A percentile compares a stretch with the other conserved stretches of the same genome.
Evolutionary conservation across 345 rosid genomes (phyloP).

Genomic region (Pugionium cornutum): DNA sequence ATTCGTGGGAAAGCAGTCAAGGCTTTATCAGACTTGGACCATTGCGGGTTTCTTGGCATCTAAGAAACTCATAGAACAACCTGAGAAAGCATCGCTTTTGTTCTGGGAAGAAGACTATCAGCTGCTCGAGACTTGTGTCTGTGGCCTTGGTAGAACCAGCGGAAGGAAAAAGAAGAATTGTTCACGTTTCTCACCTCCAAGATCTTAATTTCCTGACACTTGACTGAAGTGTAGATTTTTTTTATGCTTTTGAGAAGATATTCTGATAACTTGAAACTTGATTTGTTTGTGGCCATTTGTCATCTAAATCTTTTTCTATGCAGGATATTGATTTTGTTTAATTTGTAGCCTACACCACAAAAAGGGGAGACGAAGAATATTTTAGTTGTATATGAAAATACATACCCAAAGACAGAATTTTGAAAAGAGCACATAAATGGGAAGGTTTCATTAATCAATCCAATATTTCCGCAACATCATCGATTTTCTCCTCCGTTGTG

Average conservation of each 20-base stretch:
- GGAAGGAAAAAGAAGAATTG: slow-evolving; percentile 57
- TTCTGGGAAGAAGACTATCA: slow-evolving; percentile 92
- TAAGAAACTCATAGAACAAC: slow-evolving; percentile 84
- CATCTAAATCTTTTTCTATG: background rate
- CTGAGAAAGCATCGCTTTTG: slow-evolving; percentile 77
- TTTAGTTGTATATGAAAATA: background rate
- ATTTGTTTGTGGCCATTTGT: too few relatives aligned
- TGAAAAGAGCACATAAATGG: background rate
- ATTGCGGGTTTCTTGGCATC: slow-evolving; percentile 80
- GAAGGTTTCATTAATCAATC: slow-evolving; percentile 9
- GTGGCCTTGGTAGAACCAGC: slow-evolving; percentile 57
- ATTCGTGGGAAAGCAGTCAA: slow-evolving; percentile 81
- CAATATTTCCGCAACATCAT: slow-evolving; percentile 16
- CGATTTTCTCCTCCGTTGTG: slow-evolving; percentile 14
- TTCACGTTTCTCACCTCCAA: slow-evolving; percentile 51
- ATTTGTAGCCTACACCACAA: background rate
- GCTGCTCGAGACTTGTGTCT: slow-evolving; percentile 81
- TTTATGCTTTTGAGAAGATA: too few relatives aligned
- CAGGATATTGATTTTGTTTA: background rate
- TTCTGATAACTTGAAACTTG: too few relatives aligned
- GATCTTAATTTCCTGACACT: slow-evolving; percentile 38
- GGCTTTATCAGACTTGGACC: slow-evolving; percentile 83
- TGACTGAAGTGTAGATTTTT: background rate
- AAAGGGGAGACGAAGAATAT: background rate
- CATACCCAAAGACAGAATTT: background rate